Percentiles rank a stretch among this genome's conserved stretches.
Evolutionary conservation across 225 moss, liverwort and hornwort species (phyloP).

Genomic region (Neckera pumila): DNA sequence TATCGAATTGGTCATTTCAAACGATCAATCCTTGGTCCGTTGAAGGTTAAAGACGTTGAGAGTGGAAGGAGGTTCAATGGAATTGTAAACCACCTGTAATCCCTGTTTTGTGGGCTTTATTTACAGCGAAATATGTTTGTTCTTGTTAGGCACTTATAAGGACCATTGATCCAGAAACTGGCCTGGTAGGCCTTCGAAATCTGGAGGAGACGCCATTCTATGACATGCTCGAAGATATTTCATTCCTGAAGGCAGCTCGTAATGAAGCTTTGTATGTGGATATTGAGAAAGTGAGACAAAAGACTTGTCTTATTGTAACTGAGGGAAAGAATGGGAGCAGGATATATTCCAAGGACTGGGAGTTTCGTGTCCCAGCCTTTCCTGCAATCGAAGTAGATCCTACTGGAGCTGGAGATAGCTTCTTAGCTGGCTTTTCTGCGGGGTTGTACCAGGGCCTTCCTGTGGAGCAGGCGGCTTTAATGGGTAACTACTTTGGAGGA

Average conservation of each 20-base stretch:
- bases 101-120: background rate
- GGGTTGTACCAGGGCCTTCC: conserved; percentile 60
- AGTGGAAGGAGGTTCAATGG: background rate
- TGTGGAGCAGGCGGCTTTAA: conserved; percentile 60
- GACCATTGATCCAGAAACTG: conserved; percentile 45
- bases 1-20: background rate
- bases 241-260: conserved; percentile 63
- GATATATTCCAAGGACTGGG: conserved; percentile 45
- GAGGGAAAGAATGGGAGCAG: conserved; percentile 70
- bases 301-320: conserved; percentile 67
- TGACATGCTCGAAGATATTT: conserved; percentile 39
- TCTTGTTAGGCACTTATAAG: conserved; percentile 56
- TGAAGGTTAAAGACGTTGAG: background rate
- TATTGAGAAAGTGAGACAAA: conserved; percentile 50
- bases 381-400: conserved; percentile 62
- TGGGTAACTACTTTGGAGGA: conserved; percentile 83
- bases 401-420: conserved; percentile 79
- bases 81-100: background rate
- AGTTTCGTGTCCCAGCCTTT: conserved; percentile 58
- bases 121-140: background rate
- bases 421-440: conserved; percentile 75
- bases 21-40: background rate
- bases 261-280: conserved; percentile 63
- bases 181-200: conserved; percentile 47
- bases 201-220: conserved; percentile 62